Evolutionary conservation across 2,329 filamentous ascomycete species (phyloP), one percentile per base, ranked within the genome.

Genomic region (Fusarium metavorans): DNA sequence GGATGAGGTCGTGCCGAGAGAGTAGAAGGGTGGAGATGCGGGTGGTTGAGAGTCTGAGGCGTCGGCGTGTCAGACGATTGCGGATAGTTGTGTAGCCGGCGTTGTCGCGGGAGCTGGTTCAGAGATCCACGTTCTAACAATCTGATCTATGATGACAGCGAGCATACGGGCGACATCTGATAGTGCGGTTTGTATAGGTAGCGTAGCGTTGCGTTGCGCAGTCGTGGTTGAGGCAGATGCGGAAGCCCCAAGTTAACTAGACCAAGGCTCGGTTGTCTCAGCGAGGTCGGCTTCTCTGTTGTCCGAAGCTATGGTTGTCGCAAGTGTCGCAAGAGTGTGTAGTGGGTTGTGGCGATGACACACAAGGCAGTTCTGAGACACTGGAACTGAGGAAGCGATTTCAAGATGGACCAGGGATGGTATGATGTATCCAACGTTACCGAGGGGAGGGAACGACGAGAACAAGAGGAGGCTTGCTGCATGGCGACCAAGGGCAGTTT

Each of bases 141-240:
- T 70, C 66, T 67, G 72, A 66, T 71, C 75, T 77, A 77, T 68
- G 59, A 75, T 64, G 56, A 58, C 57, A 62, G 69, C 60, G 39
- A 84, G 88, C 88, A 90, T 89, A 82, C 85, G 87, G 84, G 83
- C 87, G 85, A 82, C 84, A 87, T 86, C 78, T 32, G 48, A 52
- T 32, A 57, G 64, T 10, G 43, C 20, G 54, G n/a, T 58, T 39
- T 30, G 73, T 73, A 82, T 77, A 27, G 43, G 43, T 48, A 72
- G 60, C 64, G 50, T 56, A 34, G 48, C 27, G 43, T 48, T 71
- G 60, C 64, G 50, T 56, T 39, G 48, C 27, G 18, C 27, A 52
- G 48, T 52, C 18, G 48, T 52, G 11, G 48, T 52, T 52, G 45
- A 50, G 45, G 25, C 25, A 50, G 45, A 50, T 30, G 45, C 25